phyloP scores from a whole-genome alignment of 495 filamentous ascomycete species.

The Penicillium simplicissimum region DNA sequence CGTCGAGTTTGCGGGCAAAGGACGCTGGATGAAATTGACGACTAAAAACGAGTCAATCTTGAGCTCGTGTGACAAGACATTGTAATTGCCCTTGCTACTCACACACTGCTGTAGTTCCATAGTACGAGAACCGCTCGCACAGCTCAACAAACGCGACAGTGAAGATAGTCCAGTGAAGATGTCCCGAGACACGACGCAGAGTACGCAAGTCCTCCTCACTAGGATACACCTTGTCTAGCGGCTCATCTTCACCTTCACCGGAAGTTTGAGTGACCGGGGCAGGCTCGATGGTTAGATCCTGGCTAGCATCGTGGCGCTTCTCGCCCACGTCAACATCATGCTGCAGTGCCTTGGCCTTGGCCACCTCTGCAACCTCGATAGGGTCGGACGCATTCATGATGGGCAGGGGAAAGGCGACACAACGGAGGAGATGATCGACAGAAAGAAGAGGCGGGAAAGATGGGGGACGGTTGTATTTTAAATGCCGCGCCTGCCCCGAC shows the following conservation, averaged over 20 bases:
- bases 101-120: slow-evolving; percentile 74
- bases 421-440: slow-evolving; percentile 9
- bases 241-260: slow-evolving; percentile 22
- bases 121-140: slow-evolving; percentile 79
- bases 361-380: slow-evolving; percentile 30
- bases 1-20: slow-evolving; percentile 56
- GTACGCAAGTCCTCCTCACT: slow-evolving; percentile 60
- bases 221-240: slow-evolving; percentile 37
- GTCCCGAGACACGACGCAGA: slow-evolving; percentile 64
- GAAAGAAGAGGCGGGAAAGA: slow-evolving; percentile 3
- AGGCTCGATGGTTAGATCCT: slow-evolving; percentile 18
- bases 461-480: background rate
- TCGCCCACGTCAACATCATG: slow-evolving; percentile 24
- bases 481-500: background rate
- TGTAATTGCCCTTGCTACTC: slow-evolving; percentile 26
- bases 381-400: slow-evolving; percentile 38
- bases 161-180: slow-evolving; percentile 63
- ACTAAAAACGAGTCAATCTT: slow-evolving; percentile 25
- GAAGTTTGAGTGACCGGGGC: background rate
- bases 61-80: background rate
- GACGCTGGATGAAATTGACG: slow-evolving; percentile 70
- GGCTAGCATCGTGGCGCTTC: slow-evolving; percentile 11
- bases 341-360: slow-evolving; percentile 26
- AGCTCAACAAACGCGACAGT: slow-evolving; percentile 75
- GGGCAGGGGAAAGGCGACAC: background rate